Conservation (phyloP, 2,329 filamentous ascomycete species). For the Phaeophleospora eucalypticola region DNA sequence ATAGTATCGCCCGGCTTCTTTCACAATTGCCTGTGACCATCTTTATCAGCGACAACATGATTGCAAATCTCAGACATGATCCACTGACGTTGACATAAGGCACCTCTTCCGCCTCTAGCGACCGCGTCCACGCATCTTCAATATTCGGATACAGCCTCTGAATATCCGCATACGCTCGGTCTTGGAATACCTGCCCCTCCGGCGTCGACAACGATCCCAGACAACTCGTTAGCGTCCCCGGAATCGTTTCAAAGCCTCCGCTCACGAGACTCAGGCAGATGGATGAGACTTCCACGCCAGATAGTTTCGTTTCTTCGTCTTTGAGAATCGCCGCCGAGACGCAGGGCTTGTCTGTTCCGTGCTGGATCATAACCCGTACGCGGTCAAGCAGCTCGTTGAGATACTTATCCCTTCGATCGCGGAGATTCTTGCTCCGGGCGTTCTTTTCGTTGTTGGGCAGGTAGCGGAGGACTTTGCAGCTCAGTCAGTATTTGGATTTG, state of each 20-base stretch:
- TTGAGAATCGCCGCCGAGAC: slow-evolving; percentile 53
- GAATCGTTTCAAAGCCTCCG: slow-evolving; percentile 54
- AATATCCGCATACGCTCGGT: slow-evolving; percentile 52
- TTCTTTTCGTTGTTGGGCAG: slow-evolving; percentile 52
- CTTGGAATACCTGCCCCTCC: slow-evolving; percentile 50
- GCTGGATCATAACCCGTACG: slow-evolving; percentile 49
- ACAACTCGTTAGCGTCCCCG: slow-evolving; percentile 50
- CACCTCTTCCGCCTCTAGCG: slow-evolving; percentile 45
- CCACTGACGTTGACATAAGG: slow-evolving; percentile 41
- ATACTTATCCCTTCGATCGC: slow-evolving; percentile 48
- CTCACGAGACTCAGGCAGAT: slow-evolving; percentile 53
- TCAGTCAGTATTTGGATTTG: neutral
- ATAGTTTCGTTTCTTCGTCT: slow-evolving; percentile 51
- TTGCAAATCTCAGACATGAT: too few species aligned
- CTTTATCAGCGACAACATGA: neutral
- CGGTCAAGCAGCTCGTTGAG: slow-evolving; percentile 48
- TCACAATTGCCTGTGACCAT: slow-evolving; percentile 40
- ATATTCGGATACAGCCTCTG: slow-evolving; percentile 45
- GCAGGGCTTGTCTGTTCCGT: slow-evolving; percentile 52
- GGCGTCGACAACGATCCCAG: slow-evolving; percentile 48
- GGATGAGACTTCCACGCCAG: slow-evolving; percentile 50
- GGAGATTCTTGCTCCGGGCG: slow-evolving; percentile 43
- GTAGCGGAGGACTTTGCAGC: slow-evolving; percentile 39
- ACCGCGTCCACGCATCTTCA: slow-evolving; percentile 45
- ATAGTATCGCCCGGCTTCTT: slow-evolving; percentile 52